Conservation (phyloP, 106 monocot genomes). For the Acanthochlamys bracteata region DNA sequence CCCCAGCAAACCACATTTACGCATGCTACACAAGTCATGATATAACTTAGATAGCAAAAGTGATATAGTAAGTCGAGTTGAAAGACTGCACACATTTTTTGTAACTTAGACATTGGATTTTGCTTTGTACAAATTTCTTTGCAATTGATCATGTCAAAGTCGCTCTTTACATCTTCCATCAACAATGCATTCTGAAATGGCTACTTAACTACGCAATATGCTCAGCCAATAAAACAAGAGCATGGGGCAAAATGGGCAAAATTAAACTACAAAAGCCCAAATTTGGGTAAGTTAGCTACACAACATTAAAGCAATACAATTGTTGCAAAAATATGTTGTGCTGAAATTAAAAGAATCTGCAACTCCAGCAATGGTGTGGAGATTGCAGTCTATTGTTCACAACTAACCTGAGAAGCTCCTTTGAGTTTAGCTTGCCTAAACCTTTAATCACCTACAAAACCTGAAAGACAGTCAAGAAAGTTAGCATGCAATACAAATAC, state of each 20-base stretch:
- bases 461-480: not conserved
- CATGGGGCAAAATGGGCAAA: not conserved
- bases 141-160: not conserved
- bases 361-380: not conserved
- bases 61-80: no score
- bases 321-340: not conserved
- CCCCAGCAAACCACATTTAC: no score
- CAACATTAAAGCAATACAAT: conserved; percentile 6
- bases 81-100: no score
- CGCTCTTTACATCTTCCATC: not conserved
- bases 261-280: conserved; percentile 8
- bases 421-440: not conserved
- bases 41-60: no score
- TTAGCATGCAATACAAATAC: not conserved
- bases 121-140: no score
- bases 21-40: no score
- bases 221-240: no score
- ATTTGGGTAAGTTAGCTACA: conserved; percentile 1
- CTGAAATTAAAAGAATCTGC: not conserved
- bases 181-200: not conserved
- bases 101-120: no score
- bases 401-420: no score
- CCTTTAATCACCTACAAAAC: not conserved
- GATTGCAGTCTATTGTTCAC: not conserved
- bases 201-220: not conserved